Evolutionary conservation across 495 filamentous ascomycete species (phyloP).

Genomic region (Penicilliopsis zonata): DNA sequence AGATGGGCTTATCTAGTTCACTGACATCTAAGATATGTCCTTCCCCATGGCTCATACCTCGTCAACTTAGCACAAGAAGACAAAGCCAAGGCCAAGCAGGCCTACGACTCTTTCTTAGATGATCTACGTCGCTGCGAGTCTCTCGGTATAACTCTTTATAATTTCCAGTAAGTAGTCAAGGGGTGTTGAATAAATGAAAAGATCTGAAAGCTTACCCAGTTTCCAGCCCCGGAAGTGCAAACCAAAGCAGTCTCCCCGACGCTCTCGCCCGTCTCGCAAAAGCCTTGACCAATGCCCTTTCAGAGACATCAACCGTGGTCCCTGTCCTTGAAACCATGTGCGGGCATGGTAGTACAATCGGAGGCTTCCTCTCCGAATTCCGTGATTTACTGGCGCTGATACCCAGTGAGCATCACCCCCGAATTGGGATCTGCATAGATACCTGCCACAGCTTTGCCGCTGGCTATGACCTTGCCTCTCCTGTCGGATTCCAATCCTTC

Average conservation of each 20-base stretch:
- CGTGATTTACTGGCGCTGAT: slow-evolving; percentile 69
- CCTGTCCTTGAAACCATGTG: slow-evolving; percentile 95
- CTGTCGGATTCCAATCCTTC: slow-evolving; percentile 58
- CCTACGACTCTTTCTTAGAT: slow-evolving; percentile 76
- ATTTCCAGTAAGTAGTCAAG: slow-evolving; percentile 59
- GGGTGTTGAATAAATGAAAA: too few relatives aligned
- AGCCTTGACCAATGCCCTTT: slow-evolving; percentile 69
- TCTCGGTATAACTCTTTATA: slow-evolving; percentile 85
- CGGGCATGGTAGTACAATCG: slow-evolving; percentile 77
- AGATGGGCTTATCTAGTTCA: too few relatives aligned
- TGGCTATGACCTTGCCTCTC: slow-evolving; percentile 78
- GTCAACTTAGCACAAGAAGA: slow-evolving; percentile 88
- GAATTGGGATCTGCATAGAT: slow-evolving; percentile 94
- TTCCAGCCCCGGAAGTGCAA: slow-evolving; percentile 60
- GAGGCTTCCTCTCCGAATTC: slow-evolving; percentile 72
- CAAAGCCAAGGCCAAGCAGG: slow-evolving; percentile 67
- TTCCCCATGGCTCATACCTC: slow-evolving; percentile 92
- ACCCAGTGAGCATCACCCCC: slow-evolving; percentile 52
- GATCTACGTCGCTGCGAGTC: slow-evolving; percentile 79
- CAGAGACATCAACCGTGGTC: slow-evolving; percentile 58
- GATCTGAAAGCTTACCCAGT: background rate
- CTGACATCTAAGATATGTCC: slow-evolving; percentile 49
- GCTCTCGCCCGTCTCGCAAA: slow-evolving; percentile 69
- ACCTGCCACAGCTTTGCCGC: slow-evolving; percentile 93
- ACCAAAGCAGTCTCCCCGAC: slow-evolving; percentile 46